Percentiles rank a stretch among this genome's conserved stretches.
These are phyloP conservation scores for Aspergillus clavatus DNA, from an alignment of 2,329 filamentous ascomycete genomes.

Conservation along the genomic window DNA sequence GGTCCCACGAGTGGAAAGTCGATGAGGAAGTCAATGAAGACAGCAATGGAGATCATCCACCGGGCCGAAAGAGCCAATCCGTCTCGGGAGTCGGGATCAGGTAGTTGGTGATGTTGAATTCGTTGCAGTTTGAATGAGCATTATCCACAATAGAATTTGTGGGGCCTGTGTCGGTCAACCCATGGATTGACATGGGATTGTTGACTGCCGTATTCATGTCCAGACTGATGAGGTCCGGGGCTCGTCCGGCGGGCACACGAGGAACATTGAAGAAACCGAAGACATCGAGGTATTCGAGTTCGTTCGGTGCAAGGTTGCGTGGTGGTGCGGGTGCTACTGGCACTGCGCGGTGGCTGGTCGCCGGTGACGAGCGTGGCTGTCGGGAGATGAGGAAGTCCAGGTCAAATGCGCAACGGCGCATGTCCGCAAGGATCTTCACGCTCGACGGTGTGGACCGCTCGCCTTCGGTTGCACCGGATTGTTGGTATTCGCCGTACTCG, in stretches of 20 bases:
- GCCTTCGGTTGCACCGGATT: slow-evolving; percentile 53
- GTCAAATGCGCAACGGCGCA: slow-evolving; percentile 86
- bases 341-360: slow-evolving; percentile 28
- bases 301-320: slow-evolving; percentile 67
- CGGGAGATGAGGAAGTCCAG: slow-evolving; percentile 83
- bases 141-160: slow-evolving; percentile 17
- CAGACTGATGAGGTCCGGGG: slow-evolving; percentile 23
- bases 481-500: slow-evolving; percentile 75
- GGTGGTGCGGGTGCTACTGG: slow-evolving; percentile 44
- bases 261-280: slow-evolving; percentile 96
- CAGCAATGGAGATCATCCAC: slow-evolving; percentile 3
- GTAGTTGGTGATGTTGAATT: slow-evolving; percentile 45
- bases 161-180: slow-evolving; percentile 22
- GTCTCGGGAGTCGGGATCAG: slow-evolving; percentile 44
- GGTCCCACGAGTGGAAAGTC: too few relatives aligned
- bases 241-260: slow-evolving; percentile 51
- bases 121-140: slow-evolving; percentile 26
- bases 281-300: slow-evolving; percentile 85
- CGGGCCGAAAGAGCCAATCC: slow-evolving; percentile 41
- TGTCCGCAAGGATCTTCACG: slow-evolving; percentile 82
- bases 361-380: slow-evolving; percentile 55
- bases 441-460: slow-evolving; percentile 74
- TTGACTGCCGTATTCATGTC: slow-evolving; percentile 23
- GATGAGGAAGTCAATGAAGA: neutral
- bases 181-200: slow-evolving; percentile 36